These are phyloP conservation scores for Wallacemonas sp. DNA, from an alignment of 208 protist species.

Conservation along the genomic window DNA sequence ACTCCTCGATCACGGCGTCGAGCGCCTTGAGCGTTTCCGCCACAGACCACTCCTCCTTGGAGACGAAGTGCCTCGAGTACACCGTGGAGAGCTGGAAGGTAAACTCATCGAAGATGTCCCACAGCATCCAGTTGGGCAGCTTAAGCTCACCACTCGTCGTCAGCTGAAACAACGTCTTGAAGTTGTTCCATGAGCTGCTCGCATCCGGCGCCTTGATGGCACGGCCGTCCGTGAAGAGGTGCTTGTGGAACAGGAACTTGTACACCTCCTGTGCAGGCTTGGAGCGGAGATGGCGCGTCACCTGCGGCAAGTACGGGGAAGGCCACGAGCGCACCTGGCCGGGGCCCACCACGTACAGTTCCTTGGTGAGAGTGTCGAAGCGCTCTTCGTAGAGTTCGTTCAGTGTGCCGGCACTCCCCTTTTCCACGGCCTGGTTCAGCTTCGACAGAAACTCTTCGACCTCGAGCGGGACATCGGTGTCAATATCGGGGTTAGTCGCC, in stretches of 20 bases:
- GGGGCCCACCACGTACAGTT: conserved; percentile 65
- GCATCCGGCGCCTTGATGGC: conserved; percentile 51
- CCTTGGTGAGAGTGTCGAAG: conserved; percentile 73
- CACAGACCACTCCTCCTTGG: conserved; percentile 64
- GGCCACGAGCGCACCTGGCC: conserved; percentile 80
- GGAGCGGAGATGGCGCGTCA: conserved; percentile 52
- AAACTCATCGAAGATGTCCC: conserved; percentile 92
- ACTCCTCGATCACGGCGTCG: conserved; percentile 57
- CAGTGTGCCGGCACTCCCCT: conserved; percentile 54
- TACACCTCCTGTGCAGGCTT: conserved; percentile 77
- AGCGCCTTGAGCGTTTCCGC: conserved; percentile 55
- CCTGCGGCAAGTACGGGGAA: conserved; percentile 50
- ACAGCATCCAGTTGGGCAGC: conserved; percentile 83
- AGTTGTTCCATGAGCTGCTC: conserved; percentile 71
- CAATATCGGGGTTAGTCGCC: conserved; percentile 88
- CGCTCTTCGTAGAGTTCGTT: conserved; percentile 80
- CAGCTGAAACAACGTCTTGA: conserved; percentile 51
- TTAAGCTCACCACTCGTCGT: conserved; percentile 46
- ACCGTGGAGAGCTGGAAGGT: conserved; percentile 88
- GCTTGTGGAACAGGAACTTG: conserved; percentile 84
- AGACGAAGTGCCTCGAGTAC: conserved; percentile 79
- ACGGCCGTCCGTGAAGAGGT: conserved; percentile 76
- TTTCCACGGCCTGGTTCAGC: conserved; percentile 74
- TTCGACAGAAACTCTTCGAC: conserved; percentile 73
- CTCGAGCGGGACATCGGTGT: conserved; percentile 84